Base-by-base conservation (phyloP, 179 eudicot species). In the Silene coronaria region DNA sequence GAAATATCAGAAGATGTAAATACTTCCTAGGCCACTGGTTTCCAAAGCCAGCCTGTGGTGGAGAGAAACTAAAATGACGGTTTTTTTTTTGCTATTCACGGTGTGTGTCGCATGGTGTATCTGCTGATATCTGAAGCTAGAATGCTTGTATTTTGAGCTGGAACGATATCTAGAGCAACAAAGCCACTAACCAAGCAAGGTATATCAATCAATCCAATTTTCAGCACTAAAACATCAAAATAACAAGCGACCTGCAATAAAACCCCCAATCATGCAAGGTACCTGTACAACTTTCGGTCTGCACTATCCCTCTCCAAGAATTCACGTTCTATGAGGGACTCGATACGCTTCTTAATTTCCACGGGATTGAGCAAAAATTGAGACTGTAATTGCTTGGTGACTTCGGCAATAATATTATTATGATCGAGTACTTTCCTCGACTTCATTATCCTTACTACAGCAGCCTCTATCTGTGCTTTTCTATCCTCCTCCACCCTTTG, bases 391-490 rank as follows among this genome's bases (percentile, higher is more conserved):
- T 90, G 92, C 86, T 88, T 88, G 11, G 96, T 90, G 53, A 90
- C 96, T 81, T 90, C 96, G 1, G 96, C 80, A 36, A 90, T 84
- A 55, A 90, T 85, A 57, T 90, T 88, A 77, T 88, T 90, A 70
- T 90, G 96, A 81, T 88, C 91, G 14, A 90, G 84, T 11, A 88
- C 91, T 72, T 85, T 82, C 74, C 96, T 84, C 0, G 96, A 86
- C 74, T 90, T 90, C 96, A 90, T 90, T 71, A 88, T 88, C 76
- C 92, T 84, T 36, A 90, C 96, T n/a, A 90, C 84, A 9, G 92
- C 96, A 19, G 96, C 96, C 83, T 90, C 96, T 23, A 90, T 90
- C 86, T 88, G 92, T 26, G 90, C 92, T 78, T 88, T 90, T 53
- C 96, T 80, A 78, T 90, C 91, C 70, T 90, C 92, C 80, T 88